Conservation (phyloP, 257 asterid genomes). For the Buddleja alternifolia region DNA sequence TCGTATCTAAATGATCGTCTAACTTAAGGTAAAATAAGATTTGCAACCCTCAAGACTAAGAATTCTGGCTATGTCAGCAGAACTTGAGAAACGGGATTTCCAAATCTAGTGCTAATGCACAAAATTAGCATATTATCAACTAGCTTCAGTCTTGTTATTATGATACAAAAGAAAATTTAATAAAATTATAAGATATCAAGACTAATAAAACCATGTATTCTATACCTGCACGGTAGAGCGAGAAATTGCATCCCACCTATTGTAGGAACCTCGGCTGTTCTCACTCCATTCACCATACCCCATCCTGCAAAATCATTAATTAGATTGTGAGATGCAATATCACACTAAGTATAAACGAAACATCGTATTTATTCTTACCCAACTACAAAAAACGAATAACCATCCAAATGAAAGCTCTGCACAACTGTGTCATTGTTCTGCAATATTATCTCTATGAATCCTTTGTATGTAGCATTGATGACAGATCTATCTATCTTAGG, state of each 20-base stretch:
- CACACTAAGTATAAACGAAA: not conserved
- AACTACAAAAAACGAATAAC: constrained; percentile 88
- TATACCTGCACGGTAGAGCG: constrained; percentile 92
- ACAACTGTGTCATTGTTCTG: constrained; percentile 80
- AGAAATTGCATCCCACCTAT: constrained; percentile 92
- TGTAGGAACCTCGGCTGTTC: constrained; percentile 74
- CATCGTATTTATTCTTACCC: constrained; percentile 55
- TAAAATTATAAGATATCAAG: too few species aligned
- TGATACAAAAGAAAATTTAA: too few species aligned
- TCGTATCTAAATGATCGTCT: too few species aligned
- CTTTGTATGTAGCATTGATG: constrained; percentile 87
- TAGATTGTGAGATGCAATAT: not conserved
- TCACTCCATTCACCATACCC: constrained; percentile 92
- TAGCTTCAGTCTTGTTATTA: too few species aligned
- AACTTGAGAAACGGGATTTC: not conserved
- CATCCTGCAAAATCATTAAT: constrained; percentile 52
- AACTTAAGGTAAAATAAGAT: constrained; percentile 4
- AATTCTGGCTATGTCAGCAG: not conserved
- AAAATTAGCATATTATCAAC: too few species aligned
- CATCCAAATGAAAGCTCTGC: constrained; percentile 91
- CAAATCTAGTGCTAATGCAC: not conserved
- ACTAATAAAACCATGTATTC: not conserved
- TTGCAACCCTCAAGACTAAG: too few species aligned
- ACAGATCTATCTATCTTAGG: constrained; percentile 64
- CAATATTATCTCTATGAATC: constrained; percentile 77